A percentile compares a stretch with the other conserved stretches of the same genome.
Conservation (phyloP, 805 yeast genomes). For the Kuraishia capsulata region DNA sequence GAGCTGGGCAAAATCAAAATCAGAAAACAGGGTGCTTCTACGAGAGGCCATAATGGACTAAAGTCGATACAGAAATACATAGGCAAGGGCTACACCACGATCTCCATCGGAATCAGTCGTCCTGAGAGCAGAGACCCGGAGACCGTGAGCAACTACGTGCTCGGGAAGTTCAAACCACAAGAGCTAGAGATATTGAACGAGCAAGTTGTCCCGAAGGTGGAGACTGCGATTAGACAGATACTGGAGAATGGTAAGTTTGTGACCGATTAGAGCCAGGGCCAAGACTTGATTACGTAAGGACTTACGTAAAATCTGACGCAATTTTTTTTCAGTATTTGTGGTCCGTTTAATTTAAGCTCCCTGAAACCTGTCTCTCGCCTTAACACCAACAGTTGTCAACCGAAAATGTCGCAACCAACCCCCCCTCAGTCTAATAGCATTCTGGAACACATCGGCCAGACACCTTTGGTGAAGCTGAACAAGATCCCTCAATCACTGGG, state of each 20-base stretch:
- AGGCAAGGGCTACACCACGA: constrained; percentile 49
- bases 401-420: constrained; percentile 5
- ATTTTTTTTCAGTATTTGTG: too few species aligned
- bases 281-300: too few species aligned
- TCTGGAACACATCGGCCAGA: constrained; percentile 75
- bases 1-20: constrained; percentile 59
- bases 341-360: too few species aligned
- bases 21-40: constrained; percentile 48
- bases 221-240: constrained; percentile 26
- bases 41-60: constrained; percentile 83
- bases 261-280: too few species aligned
- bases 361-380: too few species aligned
- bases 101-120: constrained; percentile 74
- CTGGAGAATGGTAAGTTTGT: constrained; percentile 16
- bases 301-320: too few species aligned
- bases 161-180: constrained; percentile 35
- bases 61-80: constrained; percentile 39
- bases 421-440: constrained; percentile 42
- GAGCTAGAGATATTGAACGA: constrained; percentile 34
- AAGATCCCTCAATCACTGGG: constrained; percentile 71
- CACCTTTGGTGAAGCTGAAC: constrained; percentile 70
- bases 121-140: constrained; percentile 34
- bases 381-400: not conserved
- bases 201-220: constrained; percentile 32
- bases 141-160: constrained; percentile 54